A percentile compares a stretch with the other conserved stretches of the same genome.
phyloP scores from a whole-genome alignment of 768 basidiomycete species.

The Myochromella boudieri region DNA sequence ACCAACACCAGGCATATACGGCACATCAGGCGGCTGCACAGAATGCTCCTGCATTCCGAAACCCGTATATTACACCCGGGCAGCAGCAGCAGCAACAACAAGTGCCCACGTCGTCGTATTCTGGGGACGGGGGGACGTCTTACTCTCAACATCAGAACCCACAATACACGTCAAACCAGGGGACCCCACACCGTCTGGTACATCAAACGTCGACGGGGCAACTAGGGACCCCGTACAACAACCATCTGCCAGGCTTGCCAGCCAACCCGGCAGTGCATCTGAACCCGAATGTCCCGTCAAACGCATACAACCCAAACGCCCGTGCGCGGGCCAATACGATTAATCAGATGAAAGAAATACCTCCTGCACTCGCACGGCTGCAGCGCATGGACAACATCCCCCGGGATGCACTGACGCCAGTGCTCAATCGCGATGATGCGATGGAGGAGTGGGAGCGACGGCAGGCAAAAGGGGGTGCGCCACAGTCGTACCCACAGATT shows the following conservation, averaged over 20 bases:
- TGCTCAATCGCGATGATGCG: slow-evolving; percentile 91
- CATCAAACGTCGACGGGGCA: slow-evolving; percentile 55
- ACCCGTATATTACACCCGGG: slow-evolving; percentile 70
- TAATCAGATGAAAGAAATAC: slow-evolving; percentile 89
- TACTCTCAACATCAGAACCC: slow-evolving; percentile 34
- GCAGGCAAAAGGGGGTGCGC: slow-evolving; percentile 68
- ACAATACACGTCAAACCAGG: slow-evolving; percentile 36
- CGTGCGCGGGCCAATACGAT: slow-evolving; percentile 90
- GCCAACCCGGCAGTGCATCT: slow-evolving; percentile 34
- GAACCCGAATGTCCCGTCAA: slow-evolving; percentile 58
- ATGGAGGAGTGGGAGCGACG: slow-evolving; percentile 95
- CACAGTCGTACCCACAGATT: slow-evolving; percentile 86
- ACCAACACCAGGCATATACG: slow-evolving; percentile 91
- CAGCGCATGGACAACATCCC: slow-evolving; percentile 89
- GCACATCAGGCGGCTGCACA: slow-evolving; percentile 80
- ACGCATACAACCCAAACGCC: slow-evolving; percentile 66
- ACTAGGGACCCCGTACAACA: slow-evolving; percentile 35
- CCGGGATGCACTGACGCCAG: slow-evolving; percentile 89
- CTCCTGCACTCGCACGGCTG: slow-evolving; percentile 87
- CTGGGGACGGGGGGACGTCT: slow-evolving; percentile 29
- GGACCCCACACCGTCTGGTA: slow-evolving; percentile 36
- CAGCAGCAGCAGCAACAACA: slow-evolving; percentile 38
- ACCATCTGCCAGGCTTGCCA: slow-evolving; percentile 29
- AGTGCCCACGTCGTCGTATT: slow-evolving; percentile 28
- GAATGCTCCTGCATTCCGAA: slow-evolving; percentile 71